A percentile compares a stretch with the other conserved stretches of the same genome.
Evolutionary conservation across 164 flowering plant genomes (phyloP).

Genomic region (Nymphaea thermarum): DNA sequence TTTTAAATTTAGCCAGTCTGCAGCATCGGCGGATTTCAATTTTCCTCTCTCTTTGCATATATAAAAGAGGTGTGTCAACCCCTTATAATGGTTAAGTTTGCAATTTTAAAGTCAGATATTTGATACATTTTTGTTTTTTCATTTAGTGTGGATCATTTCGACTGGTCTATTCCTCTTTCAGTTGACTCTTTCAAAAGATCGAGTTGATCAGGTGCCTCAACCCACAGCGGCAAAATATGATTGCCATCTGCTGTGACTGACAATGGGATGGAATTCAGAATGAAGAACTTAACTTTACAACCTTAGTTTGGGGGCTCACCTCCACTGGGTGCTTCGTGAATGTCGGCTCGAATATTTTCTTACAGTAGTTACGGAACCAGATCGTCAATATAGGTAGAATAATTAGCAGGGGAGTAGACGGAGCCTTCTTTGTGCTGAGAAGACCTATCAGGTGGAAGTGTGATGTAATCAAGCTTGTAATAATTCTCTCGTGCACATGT

Average conservation of each 20-base stretch:
- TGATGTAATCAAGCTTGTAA: constrained; percentile 76
- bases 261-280: background rate
- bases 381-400: constrained; percentile 63
- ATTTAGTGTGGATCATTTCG: background rate
- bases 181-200: background rate
- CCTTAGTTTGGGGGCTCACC: constrained; percentile 25
- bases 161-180: background rate
- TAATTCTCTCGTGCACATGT: constrained; percentile 75
- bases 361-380: constrained; percentile 78
- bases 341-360: constrained; percentile 90
- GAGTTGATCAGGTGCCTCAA: background rate
- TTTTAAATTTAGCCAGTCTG: no score
- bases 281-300: no score
- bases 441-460: constrained; percentile 81
- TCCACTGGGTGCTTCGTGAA: constrained; percentile 81
- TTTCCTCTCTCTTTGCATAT: no score
- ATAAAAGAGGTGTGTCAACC: no score
- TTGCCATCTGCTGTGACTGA: background rate
- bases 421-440: constrained; percentile 83
- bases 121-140: background rate
- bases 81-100: no score
- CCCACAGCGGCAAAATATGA: no score
- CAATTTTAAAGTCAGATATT: no score
- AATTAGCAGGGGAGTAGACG: constrained; percentile 80
- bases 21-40: no score